Evolutionary conservation across 352 stramenopile species (phyloP), one percentile per base, ranked within the genome.

Genomic region (Phytophthora sansomeana): DNA sequence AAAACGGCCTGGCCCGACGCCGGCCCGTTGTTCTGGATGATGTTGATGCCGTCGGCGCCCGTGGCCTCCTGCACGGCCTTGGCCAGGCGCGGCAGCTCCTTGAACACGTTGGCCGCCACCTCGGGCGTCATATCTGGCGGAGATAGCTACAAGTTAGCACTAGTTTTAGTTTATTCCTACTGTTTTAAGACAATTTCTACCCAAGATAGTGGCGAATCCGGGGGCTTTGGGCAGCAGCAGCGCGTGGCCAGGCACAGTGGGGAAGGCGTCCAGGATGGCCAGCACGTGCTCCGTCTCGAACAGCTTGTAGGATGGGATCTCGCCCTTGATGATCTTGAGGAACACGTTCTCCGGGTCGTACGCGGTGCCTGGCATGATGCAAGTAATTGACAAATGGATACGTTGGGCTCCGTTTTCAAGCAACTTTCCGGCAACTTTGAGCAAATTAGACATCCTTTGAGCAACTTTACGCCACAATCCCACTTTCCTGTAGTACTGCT

Each of bases 221-320:
- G 58, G 57, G 13, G 74, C 74, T 60, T 96, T 96, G n/a, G 85
- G 84, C 35, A 96, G 67, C 53, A 94, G 59, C 21, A 96, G 72
- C 50, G 83, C 69, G 65, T 94, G 85, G 56, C 85, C 88, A 0
- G 82, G 76, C 30, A 77, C 79, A 32, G 79, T 46, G 14, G 87
- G 88, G 67, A 93, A 95, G 28, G 82, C 83, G 39, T 96, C 88
- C 28, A 96, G 75, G 63, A 96, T 92, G 41, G 88, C 88, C 21
- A 95, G 69, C 65, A 91, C 82, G 59, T 93, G 84, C 58, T 93
- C 84, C 30, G 86, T 95, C 78, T 96, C 88, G 51, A 95, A 96
- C 58, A 96, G 77, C 76, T 94, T 96, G 78, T 77, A 93, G 36
- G 60, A 80, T 50, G 84, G 85, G 67, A 96, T 87, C 36, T 74